Evolutionary conservation across 2,329 filamentous ascomycete genomes (phyloP), one percentile per base, ranked within the genome.

Genomic region (Alternaria arbusti): DNA sequence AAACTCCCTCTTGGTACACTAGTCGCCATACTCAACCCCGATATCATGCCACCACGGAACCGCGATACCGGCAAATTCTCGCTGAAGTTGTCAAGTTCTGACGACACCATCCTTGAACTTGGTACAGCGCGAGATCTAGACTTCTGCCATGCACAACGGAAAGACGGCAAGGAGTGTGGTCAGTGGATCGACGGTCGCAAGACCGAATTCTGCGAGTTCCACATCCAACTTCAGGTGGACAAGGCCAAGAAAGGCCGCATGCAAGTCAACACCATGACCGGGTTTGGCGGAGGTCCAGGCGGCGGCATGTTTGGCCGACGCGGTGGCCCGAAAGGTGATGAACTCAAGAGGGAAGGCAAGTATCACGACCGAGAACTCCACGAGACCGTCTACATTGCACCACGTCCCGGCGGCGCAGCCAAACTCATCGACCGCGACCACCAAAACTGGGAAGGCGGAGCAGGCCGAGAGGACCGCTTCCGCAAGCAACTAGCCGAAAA

Each of bases 1-100:
- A 97, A 97, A 76, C 84, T 98, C n/a, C 90, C 90, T 0, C 88
- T 93, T 2, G 96, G 96, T n/a, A 97, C 94, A 0, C 87, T 98
- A 1, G 85, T 99, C 59, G 96, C 95, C 6, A 92, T 99, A 25
- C 85, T 99, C 28, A 99, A 99, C 75, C 96, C 96, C 1, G 89
- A 85, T 17, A 91, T 98, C 70, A 92, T 99, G 89, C 93, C 95
- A 4, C 95, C 95, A 0, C 91, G 91, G 0, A 89, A 89, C 64
- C 85, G 88, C 15, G 92, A 94, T 66, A 95, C 91, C 0, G 94
- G 94, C 25, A 88, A 89, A 30, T 99, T 98, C 81, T 93, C 90
- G 54, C 84, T 99, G 5, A 91, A 93, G 13, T 87, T 99, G 67
- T 92, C 91, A 64, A 95, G 91, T 50, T 93, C 92, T 36, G 91